These are phyloP conservation scores for Nothophytophthora sp. DNA, from an alignment of 352 stramenopile genomes.

Conservation along the genomic window DNA sequence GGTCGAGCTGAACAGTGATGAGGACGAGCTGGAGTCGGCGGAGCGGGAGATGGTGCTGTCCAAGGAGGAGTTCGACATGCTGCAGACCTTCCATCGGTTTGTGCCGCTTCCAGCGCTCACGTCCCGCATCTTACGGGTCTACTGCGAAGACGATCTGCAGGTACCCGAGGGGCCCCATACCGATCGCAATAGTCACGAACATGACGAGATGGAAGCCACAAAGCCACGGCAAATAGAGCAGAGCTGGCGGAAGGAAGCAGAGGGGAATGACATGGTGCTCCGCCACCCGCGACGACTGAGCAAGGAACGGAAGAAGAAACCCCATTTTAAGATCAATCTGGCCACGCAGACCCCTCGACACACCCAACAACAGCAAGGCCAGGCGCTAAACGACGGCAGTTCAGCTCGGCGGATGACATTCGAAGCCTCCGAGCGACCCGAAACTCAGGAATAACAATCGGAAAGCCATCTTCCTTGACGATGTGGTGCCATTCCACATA, in stretches of 20 bases:
- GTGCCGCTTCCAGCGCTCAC: conserved; percentile 53
- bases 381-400: neutral
- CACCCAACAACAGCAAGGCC: conserved; percentile 13
- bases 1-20: conserved; percentile 1
- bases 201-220: neutral
- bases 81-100: conserved; percentile 56
- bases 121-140: conserved; percentile 50
- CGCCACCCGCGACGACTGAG: conserved; percentile 34
- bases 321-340: conserved; percentile 48
- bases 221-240: too few relatives aligned
- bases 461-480: neutral
- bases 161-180: conserved; percentile 26
- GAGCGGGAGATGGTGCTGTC: conserved; percentile 49
- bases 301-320: conserved; percentile 32
- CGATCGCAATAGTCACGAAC: neutral
- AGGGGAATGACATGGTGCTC: conserved; percentile 22
- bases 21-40: conserved; percentile 8
- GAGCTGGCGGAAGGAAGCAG: too few relatives aligned
- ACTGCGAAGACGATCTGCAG: conserved; percentile 58
- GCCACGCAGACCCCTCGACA: conserved; percentile 16
- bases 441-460: conserved; percentile 1
- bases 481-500: too few relatives aligned
- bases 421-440: conserved; percentile 10
- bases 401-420: conserved; percentile 1
- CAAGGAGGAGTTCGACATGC: conserved; percentile 55